Evolutionary conservation across 306 rosid genomes (phyloP).

Genomic region (Cucurbita argyrosperma): DNA sequence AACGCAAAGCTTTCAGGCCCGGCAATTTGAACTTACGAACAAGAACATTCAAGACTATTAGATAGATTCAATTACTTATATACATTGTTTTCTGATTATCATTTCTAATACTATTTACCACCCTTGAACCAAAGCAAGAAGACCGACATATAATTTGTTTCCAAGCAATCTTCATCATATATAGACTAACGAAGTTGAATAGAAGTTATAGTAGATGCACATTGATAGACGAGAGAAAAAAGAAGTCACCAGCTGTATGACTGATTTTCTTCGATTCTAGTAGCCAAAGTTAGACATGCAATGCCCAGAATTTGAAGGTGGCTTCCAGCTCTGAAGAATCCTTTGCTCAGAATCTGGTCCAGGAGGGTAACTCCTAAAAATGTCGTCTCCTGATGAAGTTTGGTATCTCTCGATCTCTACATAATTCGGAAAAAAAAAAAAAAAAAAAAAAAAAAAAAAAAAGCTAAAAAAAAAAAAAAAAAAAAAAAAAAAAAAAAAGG

Average conservation of each 20-base stretch:
- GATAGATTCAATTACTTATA: neutral
- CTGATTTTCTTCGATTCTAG: constrained; percentile 89
- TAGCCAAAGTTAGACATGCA: constrained; percentile 73
- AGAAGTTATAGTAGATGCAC: neutral
- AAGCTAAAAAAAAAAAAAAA: neutral
- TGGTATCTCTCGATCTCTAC: constrained; percentile 35
- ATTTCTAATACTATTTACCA: neutral
- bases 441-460: neutral
- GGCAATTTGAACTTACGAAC: neutral
- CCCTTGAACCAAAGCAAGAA: neutral
- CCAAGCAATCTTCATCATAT: neutral
- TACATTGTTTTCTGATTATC: neutral
- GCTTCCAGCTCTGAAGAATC: constrained; percentile 46
- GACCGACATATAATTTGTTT: neutral
- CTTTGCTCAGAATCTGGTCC: constrained; percentile 70
- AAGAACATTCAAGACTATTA: neutral
- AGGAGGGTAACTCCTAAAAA: constrained; percentile 71
- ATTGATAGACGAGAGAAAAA: neutral
- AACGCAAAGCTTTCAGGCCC: neutral
- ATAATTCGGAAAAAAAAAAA: neutral
- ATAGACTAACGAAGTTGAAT: neutral
- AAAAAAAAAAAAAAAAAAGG: neutral
- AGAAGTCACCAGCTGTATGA: constrained; percentile 43
- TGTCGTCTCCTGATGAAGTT: constrained; percentile 72
- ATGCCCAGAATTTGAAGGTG: constrained; percentile 65